phyloP scores from a whole-genome alignment of 495 filamentous ascomycete genomes.

The Evansstolkia leycettana region DNA sequence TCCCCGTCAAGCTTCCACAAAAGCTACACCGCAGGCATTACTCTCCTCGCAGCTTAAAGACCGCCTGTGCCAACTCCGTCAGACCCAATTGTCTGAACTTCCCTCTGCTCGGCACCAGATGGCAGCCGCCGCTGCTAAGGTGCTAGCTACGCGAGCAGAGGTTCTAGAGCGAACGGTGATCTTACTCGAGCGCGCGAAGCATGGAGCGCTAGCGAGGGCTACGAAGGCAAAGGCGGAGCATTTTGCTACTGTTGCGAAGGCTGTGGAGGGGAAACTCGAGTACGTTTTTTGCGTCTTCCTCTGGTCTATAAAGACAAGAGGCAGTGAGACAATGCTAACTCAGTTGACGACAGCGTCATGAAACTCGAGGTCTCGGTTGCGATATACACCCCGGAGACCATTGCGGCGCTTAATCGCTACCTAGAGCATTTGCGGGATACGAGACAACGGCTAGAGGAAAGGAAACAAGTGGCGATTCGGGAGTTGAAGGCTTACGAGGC shows the following conservation, averaged over 20 bases:
- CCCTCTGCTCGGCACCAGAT: slow-evolving; percentile 22
- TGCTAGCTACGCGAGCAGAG: slow-evolving; percentile 19
- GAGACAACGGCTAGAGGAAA: slow-evolving; percentile 34
- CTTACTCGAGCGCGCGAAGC: slow-evolving; percentile 46
- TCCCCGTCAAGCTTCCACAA: slow-evolving; percentile 15
- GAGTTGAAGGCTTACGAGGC: slow-evolving; percentile 44
- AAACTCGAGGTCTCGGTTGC: slow-evolving; percentile 27
- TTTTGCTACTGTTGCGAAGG: slow-evolving; percentile 45
- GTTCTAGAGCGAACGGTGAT: slow-evolving; percentile 29
- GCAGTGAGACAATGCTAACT: slow-evolving; percentile 16
- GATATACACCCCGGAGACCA: slow-evolving; percentile 46
- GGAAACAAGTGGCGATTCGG: slow-evolving; percentile 24
- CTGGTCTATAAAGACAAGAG: too few relatives aligned
- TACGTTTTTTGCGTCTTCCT: slow-evolving; percentile 15
- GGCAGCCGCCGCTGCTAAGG: slow-evolving; percentile 24
- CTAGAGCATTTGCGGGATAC: slow-evolving; percentile 39
- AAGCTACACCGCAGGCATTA: slow-evolving; percentile 11
- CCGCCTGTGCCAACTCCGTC: slow-evolving; percentile 16
- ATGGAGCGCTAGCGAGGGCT: slow-evolving; percentile 49
- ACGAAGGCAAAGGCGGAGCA: slow-evolving; percentile 42
- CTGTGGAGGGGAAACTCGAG: slow-evolving; percentile 39
- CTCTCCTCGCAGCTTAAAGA: slow-evolving; percentile 17
- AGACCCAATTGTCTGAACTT: slow-evolving; percentile 19
- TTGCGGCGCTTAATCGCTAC: slow-evolving; percentile 45
- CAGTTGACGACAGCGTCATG: slow-evolving; percentile 19